Base-by-base conservation (phyloP, 768 basidiomycete species). In the Cystobasidium onofrii region DNA sequence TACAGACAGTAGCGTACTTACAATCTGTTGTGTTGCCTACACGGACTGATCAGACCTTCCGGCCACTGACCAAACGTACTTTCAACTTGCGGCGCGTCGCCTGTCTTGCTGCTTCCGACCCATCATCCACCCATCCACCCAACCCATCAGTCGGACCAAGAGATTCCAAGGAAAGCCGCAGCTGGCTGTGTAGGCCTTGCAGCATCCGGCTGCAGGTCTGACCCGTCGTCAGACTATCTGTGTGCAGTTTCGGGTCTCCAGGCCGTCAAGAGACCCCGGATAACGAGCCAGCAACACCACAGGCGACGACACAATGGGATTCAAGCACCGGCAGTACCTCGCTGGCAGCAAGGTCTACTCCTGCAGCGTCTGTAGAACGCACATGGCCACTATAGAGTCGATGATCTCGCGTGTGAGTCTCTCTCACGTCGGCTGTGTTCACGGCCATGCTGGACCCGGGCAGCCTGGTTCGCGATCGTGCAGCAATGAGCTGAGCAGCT, bases 281-380 rank as follows among this genome's bases (percentile, higher is more conserved):
- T 20, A 50, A 50, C 15, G 41, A 43, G 41, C 18, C 7, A 7
- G 18, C 41, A 43, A n/a, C n/a, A n/a, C n/a, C 41, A 18, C 41
- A 18, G 41, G 18, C 41, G 9, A 9, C 33, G 57, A 12, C 20
- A 54, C 43, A 29, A 71, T 71, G 69, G 69, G 69, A 12, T 71
- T 71, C 69, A 71, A 60, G 54, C 69, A 71, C 41, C 69, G 69
- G 15, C 10, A 33, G 7, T 71, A 71, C 41, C 69, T 71, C 20
- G 33, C 52, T 55, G 69, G 69, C 10, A 71, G 29, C 69, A 71
- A 71, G 54, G 55, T 71, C 29, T 71, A 71, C 55, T 36, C 31
- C 7, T 71, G 69, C 69, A 61, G 27, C 17, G 52, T 39, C 13
- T 71, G 69, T 27, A 23, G 69, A n/a, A 71, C 50, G 25, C 69